Percentiles rank a stretch among this genome's conserved stretches.
phyloP scores from a whole-genome alignment of 1,284 basidiomycete species.

The Sporisorium sorghi region DNA sequence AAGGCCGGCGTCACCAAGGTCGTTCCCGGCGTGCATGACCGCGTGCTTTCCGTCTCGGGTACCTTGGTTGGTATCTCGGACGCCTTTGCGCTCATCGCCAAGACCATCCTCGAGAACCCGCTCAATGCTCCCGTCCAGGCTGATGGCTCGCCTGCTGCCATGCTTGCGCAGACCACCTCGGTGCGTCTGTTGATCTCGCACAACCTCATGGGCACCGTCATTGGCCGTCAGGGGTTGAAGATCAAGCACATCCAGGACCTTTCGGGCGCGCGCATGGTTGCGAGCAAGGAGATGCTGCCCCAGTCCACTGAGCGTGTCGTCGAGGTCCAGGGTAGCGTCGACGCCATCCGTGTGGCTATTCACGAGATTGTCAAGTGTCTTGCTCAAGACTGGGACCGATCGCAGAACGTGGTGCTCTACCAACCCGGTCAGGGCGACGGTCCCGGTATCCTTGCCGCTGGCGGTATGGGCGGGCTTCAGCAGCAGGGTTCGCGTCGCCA shows the following conservation, averaged over 20 bases:
- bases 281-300: conserved; percentile 69
- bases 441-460: conserved; percentile 72
- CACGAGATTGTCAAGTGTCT: conserved; percentile 95
- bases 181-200: conserved; percentile 76
- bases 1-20: conserved; percentile 99
- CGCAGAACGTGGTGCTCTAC: conserved; percentile 83
- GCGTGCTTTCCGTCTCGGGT: conserved; percentile 92
- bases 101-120: conserved; percentile 79
- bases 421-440: conserved; percentile 75
- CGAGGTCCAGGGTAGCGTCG: conserved; percentile 91
- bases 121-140: conserved; percentile 45
- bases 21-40: conserved; percentile 95
- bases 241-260: conserved; percentile 70
- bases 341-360: conserved; percentile 89
- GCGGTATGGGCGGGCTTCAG: conserved; percentile 66
- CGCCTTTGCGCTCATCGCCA: conserved; percentile 95
- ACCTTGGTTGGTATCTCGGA: conserved; percentile 90
- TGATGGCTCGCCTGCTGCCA: conserved; percentile 76
- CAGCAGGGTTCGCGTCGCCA: conserved; percentile 60
- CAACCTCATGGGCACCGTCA: conserved; percentile 69
- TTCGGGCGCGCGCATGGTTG: conserved; percentile 69
- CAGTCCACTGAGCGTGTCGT: conserved; percentile 78
- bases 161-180: conserved; percentile 80
- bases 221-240: conserved; percentile 69
- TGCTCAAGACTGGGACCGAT: conserved; percentile 95